These are phyloP conservation scores for Diaporthe nobilis DNA, from an alignment of 2,329 filamentous ascomycete genomes.

Conservation along the genomic window DNA sequence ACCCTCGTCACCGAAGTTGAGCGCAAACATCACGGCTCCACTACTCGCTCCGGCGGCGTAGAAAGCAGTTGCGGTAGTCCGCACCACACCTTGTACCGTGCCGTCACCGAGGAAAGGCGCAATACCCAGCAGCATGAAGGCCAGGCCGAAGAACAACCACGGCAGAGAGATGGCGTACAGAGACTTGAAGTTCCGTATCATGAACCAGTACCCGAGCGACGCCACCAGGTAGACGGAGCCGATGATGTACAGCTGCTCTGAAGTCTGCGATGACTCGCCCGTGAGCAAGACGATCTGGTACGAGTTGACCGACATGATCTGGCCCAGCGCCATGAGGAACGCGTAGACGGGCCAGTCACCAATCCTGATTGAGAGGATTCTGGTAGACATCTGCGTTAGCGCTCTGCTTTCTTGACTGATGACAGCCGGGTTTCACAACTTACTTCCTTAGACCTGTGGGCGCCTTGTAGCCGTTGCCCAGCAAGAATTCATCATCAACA, in stretches of 20 bases:
- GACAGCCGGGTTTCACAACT: conserved; percentile 42
- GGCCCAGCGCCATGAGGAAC: conserved; percentile 72
- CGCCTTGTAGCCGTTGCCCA: conserved; percentile 69
- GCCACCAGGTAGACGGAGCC: conserved; percentile 71
- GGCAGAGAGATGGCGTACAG: conserved; percentile 70
- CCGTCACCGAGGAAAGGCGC: conserved; percentile 65
- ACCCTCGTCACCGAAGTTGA: conserved; percentile 75
- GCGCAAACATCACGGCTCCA: conserved; percentile 75
- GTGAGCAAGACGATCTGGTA: conserved; percentile 78
- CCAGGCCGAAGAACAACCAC: conserved; percentile 74
- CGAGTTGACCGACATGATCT: conserved; percentile 76
- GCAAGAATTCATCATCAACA: conserved; percentile 61
- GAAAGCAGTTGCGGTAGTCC: conserved; percentile 71
- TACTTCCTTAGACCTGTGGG: conserved; percentile 69
- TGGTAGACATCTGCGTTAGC: conserved; percentile 26
- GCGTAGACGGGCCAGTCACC: conserved; percentile 76
- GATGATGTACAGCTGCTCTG: conserved; percentile 72
- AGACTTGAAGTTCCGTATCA: conserved; percentile 71
- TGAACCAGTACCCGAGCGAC: conserved; percentile 73
- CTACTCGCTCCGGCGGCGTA: conserved; percentile 75
- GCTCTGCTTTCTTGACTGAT: not conserved
- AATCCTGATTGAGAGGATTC: conserved; percentile 64
- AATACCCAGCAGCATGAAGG: conserved; percentile 73
- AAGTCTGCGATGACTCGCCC: conserved; percentile 72
- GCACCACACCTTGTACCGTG: conserved; percentile 60